Evolutionary conservation across 768 basidiomycete genomes (phyloP).

Genomic region (Suillus subalutaceus): DNA sequence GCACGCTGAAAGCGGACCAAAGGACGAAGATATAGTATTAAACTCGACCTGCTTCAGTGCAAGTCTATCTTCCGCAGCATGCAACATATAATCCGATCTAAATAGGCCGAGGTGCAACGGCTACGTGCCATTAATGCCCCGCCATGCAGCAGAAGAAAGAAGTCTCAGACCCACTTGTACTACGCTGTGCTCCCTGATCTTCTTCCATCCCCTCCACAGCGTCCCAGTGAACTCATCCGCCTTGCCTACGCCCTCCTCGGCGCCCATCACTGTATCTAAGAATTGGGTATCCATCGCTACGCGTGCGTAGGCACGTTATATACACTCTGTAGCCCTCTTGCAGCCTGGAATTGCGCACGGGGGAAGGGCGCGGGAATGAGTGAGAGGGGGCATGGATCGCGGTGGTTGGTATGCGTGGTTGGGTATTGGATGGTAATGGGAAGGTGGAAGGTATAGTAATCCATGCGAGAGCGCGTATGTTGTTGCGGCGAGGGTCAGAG

Average conservation of each 20-base stretch:
- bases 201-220: conserved; percentile 87
- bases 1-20: conserved; percentile 78
- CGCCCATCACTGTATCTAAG: conserved; percentile 84
- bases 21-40: conserved; percentile 94
- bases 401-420: conserved; percentile 60
- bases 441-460: conserved; percentile 76
- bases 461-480: conserved; percentile 87
- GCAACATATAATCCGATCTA: conserved; percentile 92
- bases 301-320: conserved; percentile 85
- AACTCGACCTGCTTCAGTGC: conserved; percentile 95
- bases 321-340: conserved; percentile 64
- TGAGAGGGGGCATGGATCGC: conserved; percentile 87
- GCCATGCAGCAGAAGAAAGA: background rate
- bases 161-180: conserved; percentile 47
- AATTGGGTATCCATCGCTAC: conserved; percentile 81
- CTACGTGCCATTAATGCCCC: conserved; percentile 42
- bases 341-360: conserved; percentile 64
- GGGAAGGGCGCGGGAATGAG: conserved; percentile 90
- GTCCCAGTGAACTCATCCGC: conserved; percentile 87
- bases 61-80: conserved; percentile 45
- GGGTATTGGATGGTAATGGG: conserved; percentile 26
- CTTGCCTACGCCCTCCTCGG: conserved; percentile 72
- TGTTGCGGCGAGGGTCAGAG: conserved; percentile 66
- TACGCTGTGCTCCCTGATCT: conserved; percentile 63
- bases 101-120: conserved; percentile 87